Evolutionary conservation across 345 rosid genomes (phyloP), one percentile per base, ranked within the genome.

Genomic region (Dimocarpus longan): DNA sequence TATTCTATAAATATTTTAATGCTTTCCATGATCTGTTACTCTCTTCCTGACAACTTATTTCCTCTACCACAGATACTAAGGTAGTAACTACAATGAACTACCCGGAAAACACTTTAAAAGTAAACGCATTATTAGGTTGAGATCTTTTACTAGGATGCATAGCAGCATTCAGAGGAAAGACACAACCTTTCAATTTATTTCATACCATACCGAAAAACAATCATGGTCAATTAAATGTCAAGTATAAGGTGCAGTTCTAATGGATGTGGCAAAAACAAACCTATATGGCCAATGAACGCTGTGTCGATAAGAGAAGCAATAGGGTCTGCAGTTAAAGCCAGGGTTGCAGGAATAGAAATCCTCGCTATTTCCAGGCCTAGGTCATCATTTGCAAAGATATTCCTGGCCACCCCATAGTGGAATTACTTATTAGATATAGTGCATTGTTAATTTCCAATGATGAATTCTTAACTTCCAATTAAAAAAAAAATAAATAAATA

Each of bases 301-400:
- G 93, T 91, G 78, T 90, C 95, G 22, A 91, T 84, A 26, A 90
- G 85, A 48, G 93, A 91, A 5, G 92, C 91, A 42, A 91, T 62
- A 48, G 93, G 95, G 50, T 91, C 93, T 0, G 93, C 93, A 24
- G 88, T 76, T 79, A 90, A 82, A 84, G 91, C 93, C 71, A 91
- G 76, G 8, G 91, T 86, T 32, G 92, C 93, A 7, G 93, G 93
- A 59, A 88, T 63, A 7, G 89, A 90, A n/a, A 91, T 87, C 44
- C 74, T 75, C 12, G 86, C 88, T 76, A 90, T 87, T 83, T 91
- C 95, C 28, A 66, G 74, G 57, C 90, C 91, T 50, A 91, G 81
- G 60, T 82, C 90, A 81, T 91, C 92, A 67, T 69, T 43, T 79
- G 80, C 84, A 71, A 87, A 83, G 46, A 85, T 77, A 43, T n/a